A percentile compares a stretch with the other conserved stretches of the same genome.
These are phyloP conservation scores for Monosporascus sp. DNA, from an alignment of 2,329 filamentous ascomycete genomes.

Conservation along the genomic window DNA sequence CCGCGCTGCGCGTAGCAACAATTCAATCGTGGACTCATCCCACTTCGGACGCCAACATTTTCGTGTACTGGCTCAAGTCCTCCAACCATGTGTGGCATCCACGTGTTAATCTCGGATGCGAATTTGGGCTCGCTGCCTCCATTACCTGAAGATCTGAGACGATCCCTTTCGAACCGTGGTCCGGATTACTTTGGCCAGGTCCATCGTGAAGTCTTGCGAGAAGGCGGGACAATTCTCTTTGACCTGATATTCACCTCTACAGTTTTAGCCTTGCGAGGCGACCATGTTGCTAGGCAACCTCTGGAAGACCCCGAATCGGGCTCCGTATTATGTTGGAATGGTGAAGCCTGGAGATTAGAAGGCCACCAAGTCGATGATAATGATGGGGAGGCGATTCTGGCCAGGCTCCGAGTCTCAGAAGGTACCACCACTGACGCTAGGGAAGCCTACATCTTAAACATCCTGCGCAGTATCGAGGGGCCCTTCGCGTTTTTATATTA, in stretches of 20 bases:
- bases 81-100: slow-evolving; percentile 54
- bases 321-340: slow-evolving; percentile 90
- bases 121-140: slow-evolving; percentile 15
- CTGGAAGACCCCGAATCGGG: slow-evolving; percentile 50
- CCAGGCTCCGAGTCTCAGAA: slow-evolving; percentile 28
- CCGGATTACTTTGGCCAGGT: slow-evolving; percentile 52
- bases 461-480: slow-evolving; percentile 61
- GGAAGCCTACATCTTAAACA: slow-evolving; percentile 37
- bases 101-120: slow-evolving; percentile 41
- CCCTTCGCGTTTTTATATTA: slow-evolving; percentile 89
- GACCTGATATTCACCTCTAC: slow-evolving; percentile 69
- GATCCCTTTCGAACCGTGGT: slow-evolving; percentile 48
- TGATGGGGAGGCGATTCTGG: slow-evolving; percentile 68
- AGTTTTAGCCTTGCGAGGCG: slow-evolving; percentile 83
- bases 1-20: too few species aligned
- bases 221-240: slow-evolving; percentile 23
- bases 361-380: slow-evolving; percentile 60
- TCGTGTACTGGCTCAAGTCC: not conserved
- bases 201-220: slow-evolving; percentile 19
- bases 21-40: not conserved
- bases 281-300: slow-evolving; percentile 66
- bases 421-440: slow-evolving; percentile 17
- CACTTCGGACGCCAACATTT: not conserved
- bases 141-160: slow-evolving; percentile 32
- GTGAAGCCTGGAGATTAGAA: slow-evolving; percentile 80